Base-by-base conservation (phyloP, 2,329 filamentous ascomycete species). In the Phoma sp. region DNA sequence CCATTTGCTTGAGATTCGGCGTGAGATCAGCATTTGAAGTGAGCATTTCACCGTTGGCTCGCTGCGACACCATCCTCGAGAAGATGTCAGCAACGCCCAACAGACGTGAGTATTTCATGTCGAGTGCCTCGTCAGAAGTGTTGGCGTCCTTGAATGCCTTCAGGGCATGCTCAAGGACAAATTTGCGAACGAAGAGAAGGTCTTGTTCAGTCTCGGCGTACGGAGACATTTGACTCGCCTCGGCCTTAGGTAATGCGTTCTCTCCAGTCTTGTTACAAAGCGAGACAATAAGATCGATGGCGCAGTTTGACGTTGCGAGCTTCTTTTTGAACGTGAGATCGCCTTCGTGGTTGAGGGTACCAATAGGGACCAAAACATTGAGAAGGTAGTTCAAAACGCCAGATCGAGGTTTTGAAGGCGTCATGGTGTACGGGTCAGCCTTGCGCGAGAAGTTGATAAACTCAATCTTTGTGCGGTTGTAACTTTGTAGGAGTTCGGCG, bases 401-500 rank as follows among this genome's bases (percentile, higher is more conserved):
- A 10, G 93, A 93, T 33, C 95, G 87, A 50, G 95, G 95, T 75
- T 98, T 98, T 14, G 96, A 93, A 5, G 95, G 95, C 1, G 95
- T 98, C 47, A 87, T 87, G 10, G 88, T 88, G 64, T 91, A 88
- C 37, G 92, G 84, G 39, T 93, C 91, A 6, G 91, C 89, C 69
- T 93, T 96, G 56, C 93, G 88, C 62, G 96, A 98, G 78, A 97
- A 99, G 74, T 97, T 98, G 80, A 99, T 97, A 72, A 99, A 98
- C 72, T 99, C 96, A 36, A 99, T 86, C 81, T 99, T 99, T 7
- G 92, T 91, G 47, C 92, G 87, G 64, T 92, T 96, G 78, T 98
- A 99, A 68, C 90, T 96, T 52, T 90, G 87, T 12, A 99, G 81
- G 12, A 99, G 84, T 75, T 99, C 95, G 0, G 92, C 88, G 32